Percentiles rank a stretch among this genome's conserved stretches.
These are phyloP conservation scores for Peronospora tabacina DNA, from an alignment of 352 stramenopile species.

Conservation along the genomic window DNA sequence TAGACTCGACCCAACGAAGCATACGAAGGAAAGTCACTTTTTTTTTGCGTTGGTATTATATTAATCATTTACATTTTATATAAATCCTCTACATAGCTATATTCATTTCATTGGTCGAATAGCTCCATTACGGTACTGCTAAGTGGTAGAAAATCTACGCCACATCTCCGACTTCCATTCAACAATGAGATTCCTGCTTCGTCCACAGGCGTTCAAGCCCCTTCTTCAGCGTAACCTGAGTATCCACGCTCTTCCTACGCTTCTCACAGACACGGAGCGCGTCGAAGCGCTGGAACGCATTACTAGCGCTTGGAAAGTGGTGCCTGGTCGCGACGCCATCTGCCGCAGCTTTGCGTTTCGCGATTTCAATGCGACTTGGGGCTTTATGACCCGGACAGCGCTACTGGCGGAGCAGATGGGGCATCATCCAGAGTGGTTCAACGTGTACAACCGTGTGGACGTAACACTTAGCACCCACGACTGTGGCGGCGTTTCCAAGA, in stretches of 20 bases:
- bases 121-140: neutral
- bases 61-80: too few species aligned
- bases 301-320: conserved; percentile 39
- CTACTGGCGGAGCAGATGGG: conserved; percentile 85
- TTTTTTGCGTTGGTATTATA: too few species aligned
- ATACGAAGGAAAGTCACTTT: conserved; percentile 3
- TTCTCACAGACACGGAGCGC: conserved; percentile 42
- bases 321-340: conserved; percentile 73
- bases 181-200: conserved; percentile 1
- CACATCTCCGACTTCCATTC: neutral
- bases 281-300: conserved; percentile 34
- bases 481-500: conserved; percentile 88
- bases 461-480: conserved; percentile 96
- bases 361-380: conserved; percentile 78
- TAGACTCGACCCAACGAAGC: conserved; percentile 14
- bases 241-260: conserved; percentile 35
- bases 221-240: conserved; percentile 14
- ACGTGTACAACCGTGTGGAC: conserved; percentile 96
- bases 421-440: conserved; percentile 99
- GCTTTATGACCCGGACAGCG: conserved; percentile 71
- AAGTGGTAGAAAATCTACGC: conserved; percentile 5
- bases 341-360: conserved; percentile 74
- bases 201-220: conserved; percentile 3
- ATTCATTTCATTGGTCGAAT: conserved; percentile 19
- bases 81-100: neutral